These are phyloP conservation scores for Erucastrum elatum DNA, from an alignment of 345 rosid species.

Conservation along the genomic window DNA sequence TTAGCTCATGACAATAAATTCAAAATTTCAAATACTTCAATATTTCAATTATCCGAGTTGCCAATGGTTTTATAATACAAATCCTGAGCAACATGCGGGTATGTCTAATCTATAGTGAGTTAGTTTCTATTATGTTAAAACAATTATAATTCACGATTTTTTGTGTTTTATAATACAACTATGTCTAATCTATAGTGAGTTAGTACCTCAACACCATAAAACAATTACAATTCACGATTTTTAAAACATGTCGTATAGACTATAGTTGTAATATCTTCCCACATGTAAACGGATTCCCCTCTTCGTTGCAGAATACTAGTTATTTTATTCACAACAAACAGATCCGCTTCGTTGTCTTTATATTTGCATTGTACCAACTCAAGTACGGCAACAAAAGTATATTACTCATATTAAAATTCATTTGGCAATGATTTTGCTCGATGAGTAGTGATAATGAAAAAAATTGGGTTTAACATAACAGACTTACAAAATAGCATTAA, in stretches of 20 bases:
- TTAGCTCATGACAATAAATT: not conserved
- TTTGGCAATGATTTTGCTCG: not conserved
- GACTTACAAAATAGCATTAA: not conserved
- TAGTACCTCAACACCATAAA: not conserved
- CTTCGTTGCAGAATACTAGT: not conserved
- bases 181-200: no score
- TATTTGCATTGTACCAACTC: constrained; percentile 15
- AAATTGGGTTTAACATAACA: not conserved
- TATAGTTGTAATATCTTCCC: not conserved
- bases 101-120: not conserved
- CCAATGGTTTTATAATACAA: not conserved
- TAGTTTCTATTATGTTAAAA: no score
- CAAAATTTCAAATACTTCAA: no score
- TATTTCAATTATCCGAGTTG: not conserved
- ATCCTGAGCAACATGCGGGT: not conserved
- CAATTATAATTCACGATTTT: no score
- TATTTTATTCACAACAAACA: not conserved
- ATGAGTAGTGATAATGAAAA: not conserved
- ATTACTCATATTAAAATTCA: no score
- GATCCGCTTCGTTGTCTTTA: constrained; percentile 3
- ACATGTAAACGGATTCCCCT: not conserved
- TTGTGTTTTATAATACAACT: no score
- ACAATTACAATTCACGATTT: not conserved
- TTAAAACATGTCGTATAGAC: constrained; percentile 1
- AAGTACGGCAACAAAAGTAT: constrained; percentile 23